Percentiles rank a stretch among this genome's conserved stretches.
Evolutionary conservation across 495 filamentous ascomycete species (phyloP).

Genomic region (Penicillium salamii): DNA sequence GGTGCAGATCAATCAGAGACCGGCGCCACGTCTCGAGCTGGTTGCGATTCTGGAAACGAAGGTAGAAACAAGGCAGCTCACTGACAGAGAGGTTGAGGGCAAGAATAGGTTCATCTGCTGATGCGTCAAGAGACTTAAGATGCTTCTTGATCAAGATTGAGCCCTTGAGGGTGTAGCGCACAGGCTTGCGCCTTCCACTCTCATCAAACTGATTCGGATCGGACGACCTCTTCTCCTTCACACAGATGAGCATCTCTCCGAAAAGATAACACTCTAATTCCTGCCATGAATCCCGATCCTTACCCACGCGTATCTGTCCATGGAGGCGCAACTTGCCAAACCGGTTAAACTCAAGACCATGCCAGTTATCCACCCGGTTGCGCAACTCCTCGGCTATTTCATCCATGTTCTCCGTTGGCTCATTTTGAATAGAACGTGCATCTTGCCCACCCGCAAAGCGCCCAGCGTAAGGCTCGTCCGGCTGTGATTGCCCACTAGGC

Average conservation of each 20-base stretch:
- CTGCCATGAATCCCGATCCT: conserved; percentile 96
- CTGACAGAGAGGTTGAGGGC: conserved; percentile 88
- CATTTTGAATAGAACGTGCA: conserved; percentile 32
- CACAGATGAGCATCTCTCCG: conserved; percentile 98
- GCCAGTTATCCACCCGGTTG: conserved; percentile 93
- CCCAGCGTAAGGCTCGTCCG: conserved; percentile 40
- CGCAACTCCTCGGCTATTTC: conserved; percentile 85
- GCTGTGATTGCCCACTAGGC: conserved; percentile 54
- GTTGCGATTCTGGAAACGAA: conserved; percentile 80
- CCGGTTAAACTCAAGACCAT: conserved; percentile 90
- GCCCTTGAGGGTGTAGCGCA: conserved; percentile 87
- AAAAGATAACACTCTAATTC: conserved; percentile 97
- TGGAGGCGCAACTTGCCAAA: conserved; percentile 94
- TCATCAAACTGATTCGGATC: conserved; percentile 58
- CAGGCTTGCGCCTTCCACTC: conserved; percentile 56
- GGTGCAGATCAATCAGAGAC: conserved; percentile 80
- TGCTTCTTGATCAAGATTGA: conserved; percentile 99
- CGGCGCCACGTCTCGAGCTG: conserved; percentile 92
- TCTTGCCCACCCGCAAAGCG: conserved; percentile 34
- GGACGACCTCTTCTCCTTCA: conserved; percentile 86
- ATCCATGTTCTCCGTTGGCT: conserved; percentile 66
- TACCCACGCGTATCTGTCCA: conserved; percentile 89
- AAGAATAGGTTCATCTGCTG: conserved; percentile 74
- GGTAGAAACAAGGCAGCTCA: conserved; percentile 95
- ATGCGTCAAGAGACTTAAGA: conserved; percentile 81